Conservation (phyloP, 768 basidiomycete species). For the Tulasnella sp. region DNA sequence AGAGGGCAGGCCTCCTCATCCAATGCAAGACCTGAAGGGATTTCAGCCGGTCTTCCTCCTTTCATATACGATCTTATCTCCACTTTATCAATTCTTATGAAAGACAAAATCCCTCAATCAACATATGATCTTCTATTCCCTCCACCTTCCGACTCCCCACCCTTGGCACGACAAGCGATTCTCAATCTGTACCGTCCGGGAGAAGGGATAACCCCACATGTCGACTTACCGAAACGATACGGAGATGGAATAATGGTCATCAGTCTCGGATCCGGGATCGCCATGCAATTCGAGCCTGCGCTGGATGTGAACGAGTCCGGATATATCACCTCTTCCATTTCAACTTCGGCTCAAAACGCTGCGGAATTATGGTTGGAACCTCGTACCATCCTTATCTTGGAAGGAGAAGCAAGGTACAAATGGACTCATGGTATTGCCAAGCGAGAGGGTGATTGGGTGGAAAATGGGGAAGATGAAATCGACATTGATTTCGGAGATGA, state of each 20-base stretch:
- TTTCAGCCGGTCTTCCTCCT: conserved; percentile 35
- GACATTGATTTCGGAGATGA: conserved; percentile 12
- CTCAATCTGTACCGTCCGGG: conserved; percentile 82
- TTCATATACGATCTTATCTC: conserved; percentile 43
- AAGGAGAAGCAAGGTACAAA: conserved; percentile 64
- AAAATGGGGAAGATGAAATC: conserved; percentile 22
- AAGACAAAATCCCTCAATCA: conserved; percentile 36
- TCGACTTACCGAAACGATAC: conserved; percentile 74
- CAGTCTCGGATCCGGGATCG: conserved; percentile 65
- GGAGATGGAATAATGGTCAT: conserved; percentile 85
- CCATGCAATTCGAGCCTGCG: conserved; percentile 51
- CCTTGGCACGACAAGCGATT: conserved; percentile 73
- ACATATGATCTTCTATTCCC: conserved; percentile 53
- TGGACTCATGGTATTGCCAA: conserved; percentile 85
- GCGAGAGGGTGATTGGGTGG: conserved; percentile 45
- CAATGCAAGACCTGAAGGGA: conserved; percentile 11
- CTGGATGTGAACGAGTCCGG: background rate
- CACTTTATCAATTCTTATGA: conserved; percentile 36
- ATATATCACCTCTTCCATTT: background rate
- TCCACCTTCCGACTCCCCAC: conserved; percentile 22
- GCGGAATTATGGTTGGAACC: conserved; percentile 52
- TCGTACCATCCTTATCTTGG: conserved; percentile 62
- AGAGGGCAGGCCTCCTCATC: conserved; percentile 1
- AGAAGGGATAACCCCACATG: conserved; percentile 77
- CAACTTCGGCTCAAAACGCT: conserved; percentile 3